Evolutionary conservation across 1,139 yeast genomes (phyloP).

Genomic region (Sugiyamaella sp.): DNA sequence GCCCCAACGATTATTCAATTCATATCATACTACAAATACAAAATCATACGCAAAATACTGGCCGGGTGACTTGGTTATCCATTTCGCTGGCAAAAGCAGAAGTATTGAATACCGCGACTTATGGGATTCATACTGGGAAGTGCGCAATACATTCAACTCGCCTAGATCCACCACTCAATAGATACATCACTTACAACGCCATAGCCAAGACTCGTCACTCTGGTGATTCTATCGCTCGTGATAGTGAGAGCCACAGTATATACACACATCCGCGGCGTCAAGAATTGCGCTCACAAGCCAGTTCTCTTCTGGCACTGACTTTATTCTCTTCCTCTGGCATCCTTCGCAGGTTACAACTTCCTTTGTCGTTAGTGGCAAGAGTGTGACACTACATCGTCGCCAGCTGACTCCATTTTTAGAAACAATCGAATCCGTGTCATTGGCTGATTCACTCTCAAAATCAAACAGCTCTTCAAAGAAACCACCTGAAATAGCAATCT

Average conservation of each 20-base stretch:
- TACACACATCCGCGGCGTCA: conserved; percentile 30
- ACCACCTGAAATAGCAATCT: conserved; percentile 26
- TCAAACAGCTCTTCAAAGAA: conserved; percentile 31
- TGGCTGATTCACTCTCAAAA: conserved; percentile 17
- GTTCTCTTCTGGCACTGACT: conserved; percentile 15
- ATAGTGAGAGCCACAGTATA: conserved; percentile 34
- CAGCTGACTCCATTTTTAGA: conserved; percentile 25
- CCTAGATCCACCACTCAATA: neutral
- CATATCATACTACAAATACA: conserved; percentile 34
- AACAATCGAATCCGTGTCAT: conserved; percentile 18
- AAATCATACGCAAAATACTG: conserved; percentile 31
- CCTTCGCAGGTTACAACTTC: conserved; percentile 32
- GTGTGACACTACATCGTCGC: conserved; percentile 33
- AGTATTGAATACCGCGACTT: conserved; percentile 4
- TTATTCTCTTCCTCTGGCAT: conserved; percentile 29
- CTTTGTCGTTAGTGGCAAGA: conserved; percentile 30
- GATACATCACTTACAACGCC: neutral
- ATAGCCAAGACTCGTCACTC: neutral
- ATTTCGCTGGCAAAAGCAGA: conserved; percentile 35
- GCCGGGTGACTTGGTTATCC: conserved; percentile 37
- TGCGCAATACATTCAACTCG: neutral
- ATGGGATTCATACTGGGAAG: conserved; percentile 14
- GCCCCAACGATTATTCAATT: conserved; percentile 42
- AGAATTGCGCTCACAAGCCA: conserved; percentile 25
- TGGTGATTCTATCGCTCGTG: conserved; percentile 23